Conservation (phyloP, 345 rosid genomes). For the Eucalyptus tenuipes region DNA sequence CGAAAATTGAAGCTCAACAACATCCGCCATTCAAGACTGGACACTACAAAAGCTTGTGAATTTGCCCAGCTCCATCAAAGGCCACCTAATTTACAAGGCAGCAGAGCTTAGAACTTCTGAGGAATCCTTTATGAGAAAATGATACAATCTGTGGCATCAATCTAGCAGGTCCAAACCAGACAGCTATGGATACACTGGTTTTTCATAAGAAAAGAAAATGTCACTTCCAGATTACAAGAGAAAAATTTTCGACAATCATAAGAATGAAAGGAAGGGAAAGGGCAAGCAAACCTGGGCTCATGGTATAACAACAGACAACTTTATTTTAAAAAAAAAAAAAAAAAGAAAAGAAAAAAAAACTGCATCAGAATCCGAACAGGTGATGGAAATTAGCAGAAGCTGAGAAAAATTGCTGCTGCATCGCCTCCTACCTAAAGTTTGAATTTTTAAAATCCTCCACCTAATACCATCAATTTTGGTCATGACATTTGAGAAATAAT, state of each 20-base stretch:
- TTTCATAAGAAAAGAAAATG: not conserved
- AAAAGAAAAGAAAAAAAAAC: not conserved
- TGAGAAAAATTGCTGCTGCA: not conserved
- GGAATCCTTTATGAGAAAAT: not conserved
- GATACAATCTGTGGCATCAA: not conserved
- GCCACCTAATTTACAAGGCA: not conserved
- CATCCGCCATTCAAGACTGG: not conserved
- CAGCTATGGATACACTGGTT: not conserved
- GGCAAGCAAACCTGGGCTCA: not conserved
- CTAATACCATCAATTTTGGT: not conserved
- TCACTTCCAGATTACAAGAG: not conserved
- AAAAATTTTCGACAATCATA: not conserved
- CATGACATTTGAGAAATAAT: not conserved
- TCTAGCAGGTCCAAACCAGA: not conserved
- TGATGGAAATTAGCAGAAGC: not conserved
- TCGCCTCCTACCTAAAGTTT: not conserved
- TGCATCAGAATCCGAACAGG: not conserved
- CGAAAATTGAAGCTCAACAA: not conserved
- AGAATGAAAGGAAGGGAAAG: not conserved
- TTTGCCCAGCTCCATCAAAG: not conserved
- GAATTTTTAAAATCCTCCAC: not conserved
- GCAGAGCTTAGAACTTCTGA: not conserved
- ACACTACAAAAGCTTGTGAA: not conserved
- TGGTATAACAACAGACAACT: not conserved
- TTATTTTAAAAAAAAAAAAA: no score